Conservation (phyloP, 2,329 filamentous ascomycete genomes). For the Curvularia sp. region DNA sequence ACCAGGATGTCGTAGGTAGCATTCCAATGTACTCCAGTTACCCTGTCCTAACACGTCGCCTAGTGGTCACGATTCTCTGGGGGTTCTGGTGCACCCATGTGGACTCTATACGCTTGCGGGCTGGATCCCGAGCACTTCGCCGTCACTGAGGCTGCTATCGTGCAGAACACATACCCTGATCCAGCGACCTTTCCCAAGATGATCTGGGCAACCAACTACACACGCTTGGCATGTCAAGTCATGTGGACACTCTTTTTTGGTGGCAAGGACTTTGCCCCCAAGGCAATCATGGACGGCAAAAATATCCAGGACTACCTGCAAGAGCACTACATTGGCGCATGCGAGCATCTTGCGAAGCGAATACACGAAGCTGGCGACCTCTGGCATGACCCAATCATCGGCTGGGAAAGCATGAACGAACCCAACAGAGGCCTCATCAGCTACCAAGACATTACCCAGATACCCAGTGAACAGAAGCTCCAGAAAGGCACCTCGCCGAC, state of each 20-base stretch:
- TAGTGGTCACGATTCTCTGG: slow-evolving; percentile 94
- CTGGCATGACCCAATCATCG: slow-evolving; percentile 84
- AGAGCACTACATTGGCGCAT: slow-evolving; percentile 81
- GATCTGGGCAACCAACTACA: slow-evolving; percentile 99
- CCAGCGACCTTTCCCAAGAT: slow-evolving; percentile 92
- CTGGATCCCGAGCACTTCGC: slow-evolving; percentile 86
- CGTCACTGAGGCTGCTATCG: slow-evolving; percentile 86
- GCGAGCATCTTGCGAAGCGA: slow-evolving; percentile 78
- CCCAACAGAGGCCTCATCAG: slow-evolving; percentile 89
- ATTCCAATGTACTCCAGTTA: slow-evolving; percentile 4
- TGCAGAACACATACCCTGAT: slow-evolving; percentile 91
- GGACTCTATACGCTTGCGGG: slow-evolving; percentile 95
- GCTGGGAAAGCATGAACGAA: slow-evolving; percentile 97
- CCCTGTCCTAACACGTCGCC: slow-evolving; percentile 28
- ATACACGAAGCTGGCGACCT: slow-evolving; percentile 91
- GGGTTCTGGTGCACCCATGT: slow-evolving; percentile 94
- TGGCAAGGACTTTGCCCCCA: slow-evolving; percentile 89
- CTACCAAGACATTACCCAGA: slow-evolving; percentile 77
- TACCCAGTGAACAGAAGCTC: slow-evolving; percentile 86
- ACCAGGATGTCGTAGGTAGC: slow-evolving; percentile 86
- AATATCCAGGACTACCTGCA: slow-evolving; percentile 98
- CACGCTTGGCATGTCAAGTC: slow-evolving; percentile 81
- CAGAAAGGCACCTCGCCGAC: slow-evolving; percentile 94
- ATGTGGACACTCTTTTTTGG: slow-evolving; percentile 96
- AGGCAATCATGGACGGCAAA: slow-evolving; percentile 90